phyloP scores from a whole-genome alignment of 495 filamentous ascomycete genomes.

The Neurospora sp. region DNA sequence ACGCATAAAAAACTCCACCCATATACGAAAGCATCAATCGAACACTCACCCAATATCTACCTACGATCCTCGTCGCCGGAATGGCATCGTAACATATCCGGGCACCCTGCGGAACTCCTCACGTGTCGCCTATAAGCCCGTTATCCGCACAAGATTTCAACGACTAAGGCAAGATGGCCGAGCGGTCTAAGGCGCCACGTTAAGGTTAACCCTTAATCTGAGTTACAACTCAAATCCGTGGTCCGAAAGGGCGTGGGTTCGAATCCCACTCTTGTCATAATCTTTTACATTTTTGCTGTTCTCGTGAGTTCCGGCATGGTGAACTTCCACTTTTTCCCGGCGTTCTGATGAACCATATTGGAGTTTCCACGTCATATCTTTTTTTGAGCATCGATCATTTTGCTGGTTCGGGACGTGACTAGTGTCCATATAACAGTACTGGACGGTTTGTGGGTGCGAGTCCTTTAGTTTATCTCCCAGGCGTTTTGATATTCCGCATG shows the following conservation, averaged over 20 bases:
- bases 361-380: accelerated
- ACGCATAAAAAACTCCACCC: no score
- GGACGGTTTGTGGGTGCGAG: no score
- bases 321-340: neutral
- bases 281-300: neutral
- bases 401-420: neutral
- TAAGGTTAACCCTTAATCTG: neutral
- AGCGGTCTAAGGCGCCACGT: no score
- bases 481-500: no score
- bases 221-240: neutral
- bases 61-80: no score
- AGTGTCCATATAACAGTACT: no score
- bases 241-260: conserved; percentile 9
- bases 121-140: no score
- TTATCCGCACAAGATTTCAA: neutral
- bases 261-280: conserved; percentile 9
- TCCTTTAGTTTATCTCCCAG: no score
- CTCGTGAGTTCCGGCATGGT: neutral
- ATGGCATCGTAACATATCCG: no score
- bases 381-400: neutral
- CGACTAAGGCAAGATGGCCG: neutral
- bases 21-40: no score
- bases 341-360: neutral
- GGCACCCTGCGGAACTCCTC: no score
- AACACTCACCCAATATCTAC: no score